Evolutionary conservation across 108 stramenopile genomes (phyloP), one percentile per base, ranked within the genome.

Genomic region (Phaeodactylum tricornutum): DNA sequence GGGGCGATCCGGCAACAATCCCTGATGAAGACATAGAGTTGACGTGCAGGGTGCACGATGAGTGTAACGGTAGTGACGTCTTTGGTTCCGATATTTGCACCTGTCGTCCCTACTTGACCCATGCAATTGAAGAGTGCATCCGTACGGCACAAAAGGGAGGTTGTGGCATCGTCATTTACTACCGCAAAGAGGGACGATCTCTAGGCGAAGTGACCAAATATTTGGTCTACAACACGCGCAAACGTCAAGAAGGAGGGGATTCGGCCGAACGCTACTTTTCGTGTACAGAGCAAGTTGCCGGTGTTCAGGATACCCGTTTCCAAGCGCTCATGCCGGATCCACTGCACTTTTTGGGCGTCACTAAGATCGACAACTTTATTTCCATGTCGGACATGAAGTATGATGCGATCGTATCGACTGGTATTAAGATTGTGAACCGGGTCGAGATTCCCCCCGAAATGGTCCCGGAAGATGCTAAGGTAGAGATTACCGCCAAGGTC

Each of bases 371-470:
- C 55, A 88, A 93, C 57, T 98, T 98, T 64, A 96, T 98, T 45
- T 85, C 81, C 62, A 98, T 98, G 98, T 74, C 71, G 48, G 96
- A 98, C 67, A 98, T 98, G 98, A 98, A 98, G 71, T 96, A 98
- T 81, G 88, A 98, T 63, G 97, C 97, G 45, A 98, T 98, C 58
- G 84, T 94, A 9, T 67, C 43, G 42, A 81, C 94, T 8, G 98
- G 98, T 28, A 98, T 98, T 62, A 77, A 84, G 47, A 96, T 98
- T 61, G 96, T 91, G n/a, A 92, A 96, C 57, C 88, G 98, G n/a
- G 65, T 98, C 9, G 93, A 94, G 55, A 98, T 98, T 50, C 98
- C 98, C 2, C 80, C 85, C 26, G 96, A 96, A 48, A 75, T 98
- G 30, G 95, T 98, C 2, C 98, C 98, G 7, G 68, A 69, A 33